Base-by-base conservation (phyloP, 306 rosid species). In the Fragaria nilgerrensis region DNA sequence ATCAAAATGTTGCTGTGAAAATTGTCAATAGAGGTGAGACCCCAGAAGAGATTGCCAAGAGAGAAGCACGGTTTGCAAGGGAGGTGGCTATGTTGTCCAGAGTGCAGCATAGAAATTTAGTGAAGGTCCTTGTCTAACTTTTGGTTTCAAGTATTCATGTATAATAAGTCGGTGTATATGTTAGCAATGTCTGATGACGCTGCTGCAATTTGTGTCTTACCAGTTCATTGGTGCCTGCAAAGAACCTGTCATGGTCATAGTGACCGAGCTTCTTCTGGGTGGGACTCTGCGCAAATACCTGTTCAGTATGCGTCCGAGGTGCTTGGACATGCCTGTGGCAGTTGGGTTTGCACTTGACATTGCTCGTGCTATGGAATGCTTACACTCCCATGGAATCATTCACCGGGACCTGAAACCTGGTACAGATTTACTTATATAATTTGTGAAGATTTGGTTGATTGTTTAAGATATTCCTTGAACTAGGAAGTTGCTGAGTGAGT, bases 201-300 rank as follows among this genome's bases (percentile, higher is more conserved):
- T 73, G 55, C 80, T 47, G 39, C 75, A 68, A 15, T 78, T 68
- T 82, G 76, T 56, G 62, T 83, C 77, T 78, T 82, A 59, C 76
- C 87, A 94, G 97, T 94, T 94, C 80, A 90, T 92, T 84, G 98
- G 98, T 27, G 98, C 98, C 81, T 94, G 98, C 85, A 94, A 94
- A 75, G 94, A 92, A 80, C 97, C 98, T 70, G 82, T 94, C 74
- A 94, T 92, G 98, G 98, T 94, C 53, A 91, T 94, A 82, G 98
- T 94, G 62, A 94, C 97, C 23, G 98, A 94, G 84, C 89, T 94
- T 84, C 94, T 94, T 59, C 79, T 82, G 67, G 98, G 97, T 10
- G 97, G 96, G 78, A 94, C 98, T 2, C 80, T 94, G 86, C 97
- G 97, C 74, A 94, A 90, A 84, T 85, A 80, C 83, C 87, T 94